These are phyloP conservation scores for Penicillium corylophilum DNA, from an alignment of 2,329 filamentous ascomycete genomes.

Conservation along the genomic window DNA sequence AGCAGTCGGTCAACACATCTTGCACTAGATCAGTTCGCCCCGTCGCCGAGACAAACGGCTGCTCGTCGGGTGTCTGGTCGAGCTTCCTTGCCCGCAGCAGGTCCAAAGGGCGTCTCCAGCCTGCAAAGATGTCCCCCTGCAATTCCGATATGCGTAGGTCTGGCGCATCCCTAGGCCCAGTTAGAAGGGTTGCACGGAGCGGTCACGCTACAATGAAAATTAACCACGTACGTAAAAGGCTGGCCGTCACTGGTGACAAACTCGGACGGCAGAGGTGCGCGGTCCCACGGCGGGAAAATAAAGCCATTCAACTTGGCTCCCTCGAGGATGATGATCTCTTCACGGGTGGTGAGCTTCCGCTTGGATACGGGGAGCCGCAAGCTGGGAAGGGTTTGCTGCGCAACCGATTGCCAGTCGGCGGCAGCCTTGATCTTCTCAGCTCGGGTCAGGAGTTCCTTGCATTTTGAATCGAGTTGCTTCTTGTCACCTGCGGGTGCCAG, in stretches of 20 bases:
- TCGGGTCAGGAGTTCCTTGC: conserved; percentile 65
- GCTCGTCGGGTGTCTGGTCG: conserved; percentile 19
- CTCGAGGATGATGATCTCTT: conserved; percentile 73
- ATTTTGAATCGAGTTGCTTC: conserved; percentile 65
- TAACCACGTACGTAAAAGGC: conserved; percentile 61
- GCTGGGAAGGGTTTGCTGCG: conserved; percentile 27
- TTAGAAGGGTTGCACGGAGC: conserved; percentile 14
- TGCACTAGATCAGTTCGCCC: conserved; percentile 80
- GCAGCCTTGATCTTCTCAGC: conserved; percentile 73
- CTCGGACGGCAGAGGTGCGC: conserved; percentile 57
- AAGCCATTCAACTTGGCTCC: conserved; percentile 79
- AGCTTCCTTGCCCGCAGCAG: conserved; percentile 51
- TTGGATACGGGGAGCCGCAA: conserved; percentile 53
- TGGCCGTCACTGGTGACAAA: conserved; percentile 58
- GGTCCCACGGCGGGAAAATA: conserved; percentile 82
- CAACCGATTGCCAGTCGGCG: conserved; percentile 31
- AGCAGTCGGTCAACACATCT: conserved; percentile 94
- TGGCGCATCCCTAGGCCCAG: conserved; percentile 60
- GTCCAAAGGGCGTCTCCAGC: conserved; percentile 77
- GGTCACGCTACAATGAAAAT: neutral
- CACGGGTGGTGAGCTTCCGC: conserved; percentile 64
- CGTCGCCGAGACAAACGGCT: conserved; percentile 57
- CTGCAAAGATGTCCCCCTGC: conserved; percentile 73
- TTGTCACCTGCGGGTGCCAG: conserved; percentile 64
- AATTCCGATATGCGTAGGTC: conserved; percentile 70